Evolutionary conservation across 306 rosid species (phyloP), one percentile per base, ranked within the genome.

Genomic region (Citrullus mucosospermus): DNA sequence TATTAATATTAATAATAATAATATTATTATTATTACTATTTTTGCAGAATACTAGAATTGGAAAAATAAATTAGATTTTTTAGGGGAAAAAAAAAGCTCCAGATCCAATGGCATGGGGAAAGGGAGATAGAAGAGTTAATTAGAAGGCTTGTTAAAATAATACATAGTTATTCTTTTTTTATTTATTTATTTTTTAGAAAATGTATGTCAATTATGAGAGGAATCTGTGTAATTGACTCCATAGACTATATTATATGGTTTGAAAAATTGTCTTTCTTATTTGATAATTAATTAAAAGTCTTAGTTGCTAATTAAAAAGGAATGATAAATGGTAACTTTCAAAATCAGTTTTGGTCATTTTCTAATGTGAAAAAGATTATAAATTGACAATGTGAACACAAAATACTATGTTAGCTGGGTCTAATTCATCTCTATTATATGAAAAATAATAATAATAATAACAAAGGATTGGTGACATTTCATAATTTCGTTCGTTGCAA

Each of bases 81-180:
- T 48, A 11, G 12, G 3, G 3, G 15, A 17, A 43, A 38, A 67
- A n/a, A 34, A 34, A 3, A 63, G 5, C 38, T 3, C 76, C 76
- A 70, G 76, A 70, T 70, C 76, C 76, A 70, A 70, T 20, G 55
- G 76, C 57, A 70, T 7, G 17, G 76, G 56, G 18, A 70, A 46
- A n/a, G 76, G 76, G 55, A 44, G 12, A 12, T 13, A 2, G 39
- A 70, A 70, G 56, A 70, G 76, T 70, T 70, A 5, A 44, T 43
- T 69, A 43, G 34, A 69, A 69, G 75, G 18, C 13, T 20, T n/a
- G 36, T 43, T 28, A 28, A 61, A 61, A 43, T 69, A n/a, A 11
- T 18, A 13, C 9, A 22, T 20, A 39, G 5, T 20, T 5, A 22
- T 69, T 10, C 3, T 58, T 12, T 44, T 11, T 18, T 41, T 41